Percentiles rank a stretch among this genome's conserved stretches.
Conservation (phyloP, 2,329 filamentous ascomycete species). For the Botrytis medusae region DNA sequence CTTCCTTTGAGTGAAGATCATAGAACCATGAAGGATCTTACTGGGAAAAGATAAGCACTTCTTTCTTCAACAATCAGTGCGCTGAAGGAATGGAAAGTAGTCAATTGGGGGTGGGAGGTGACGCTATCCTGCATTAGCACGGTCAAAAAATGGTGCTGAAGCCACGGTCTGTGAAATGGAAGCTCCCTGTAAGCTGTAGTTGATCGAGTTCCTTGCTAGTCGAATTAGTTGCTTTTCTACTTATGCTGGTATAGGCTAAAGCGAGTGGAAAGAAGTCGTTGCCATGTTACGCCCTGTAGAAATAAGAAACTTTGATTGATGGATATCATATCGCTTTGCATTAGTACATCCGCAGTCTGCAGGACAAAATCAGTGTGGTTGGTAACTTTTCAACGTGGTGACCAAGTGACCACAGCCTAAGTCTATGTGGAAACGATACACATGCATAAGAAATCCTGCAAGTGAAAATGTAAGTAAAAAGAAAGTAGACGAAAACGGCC, state of each 20-base stretch:
- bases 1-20: neutral
- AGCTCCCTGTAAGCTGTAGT: neutral
- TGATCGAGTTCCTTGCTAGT: conserved; percentile 17
- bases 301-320: conserved; percentile 20
- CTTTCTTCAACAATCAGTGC: conserved; percentile 6
- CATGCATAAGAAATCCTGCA: conserved; percentile 22
- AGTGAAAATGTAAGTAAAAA: conserved; percentile 8
- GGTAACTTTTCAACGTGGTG: conserved; percentile 23
- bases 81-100: conserved; percentile 7
- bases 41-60: neutral
- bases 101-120: conserved; percentile 7
- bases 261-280: conserved; percentile 12
- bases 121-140: conserved; percentile 19
- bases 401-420: conserved; percentile 20
- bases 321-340: conserved; percentile 22
- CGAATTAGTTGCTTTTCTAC: neutral
- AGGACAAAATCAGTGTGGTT: conserved; percentile 24
- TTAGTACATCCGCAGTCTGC: conserved; percentile 24
- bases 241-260: conserved; percentile 8
- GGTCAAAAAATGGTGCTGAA: conserved; percentile 2
- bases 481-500: conserved; percentile 14
- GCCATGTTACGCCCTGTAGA: conserved; percentile 20
- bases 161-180: conserved; percentile 1
- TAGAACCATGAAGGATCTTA: neutral
- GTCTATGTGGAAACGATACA: conserved; percentile 10